Percentiles rank a stretch among this genome's conserved stretches.
Evolutionary conservation across 768 basidiomycete species (phyloP).

Genomic region (Leccinum disarticulatum): DNA sequence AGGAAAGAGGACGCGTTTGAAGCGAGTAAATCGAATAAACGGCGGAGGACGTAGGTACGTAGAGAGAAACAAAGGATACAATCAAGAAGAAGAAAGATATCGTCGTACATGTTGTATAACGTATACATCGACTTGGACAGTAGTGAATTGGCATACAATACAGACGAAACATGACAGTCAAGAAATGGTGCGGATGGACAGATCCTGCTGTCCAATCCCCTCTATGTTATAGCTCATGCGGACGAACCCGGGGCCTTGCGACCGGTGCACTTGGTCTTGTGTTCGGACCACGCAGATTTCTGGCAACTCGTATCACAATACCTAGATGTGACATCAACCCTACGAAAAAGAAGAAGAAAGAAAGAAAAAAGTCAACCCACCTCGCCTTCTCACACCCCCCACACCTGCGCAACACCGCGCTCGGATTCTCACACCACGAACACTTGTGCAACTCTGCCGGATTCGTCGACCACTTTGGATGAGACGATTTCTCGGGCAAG

Average conservation of each 20-base stretch:
- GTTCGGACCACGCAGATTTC: conserved; percentile 17
- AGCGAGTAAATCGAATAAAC: conserved; percentile 53
- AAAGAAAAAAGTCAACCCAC: conserved; percentile 18
- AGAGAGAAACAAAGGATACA: not conserved
- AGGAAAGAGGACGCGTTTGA: conserved; percentile 68
- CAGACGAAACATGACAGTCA: not conserved
- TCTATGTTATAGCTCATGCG: not conserved
- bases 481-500: conserved; percentile 32
- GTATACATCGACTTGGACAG: conserved; percentile 4
- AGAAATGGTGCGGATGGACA: conserved; percentile 1
- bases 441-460: conserved; percentile 56
- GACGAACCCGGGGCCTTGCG: conserved; percentile 1
- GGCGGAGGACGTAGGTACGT: conserved; percentile 32
- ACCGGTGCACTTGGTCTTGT: conserved; percentile 12
- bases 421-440: conserved; percentile 60
- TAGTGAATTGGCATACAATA: not conserved
- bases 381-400: conserved; percentile 42
- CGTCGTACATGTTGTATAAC: not conserved
- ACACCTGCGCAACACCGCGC: conserved; percentile 55
- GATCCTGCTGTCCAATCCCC: not conserved
- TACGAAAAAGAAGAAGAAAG: not conserved
- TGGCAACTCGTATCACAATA: conserved; percentile 20
- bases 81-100: not conserved
- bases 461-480: conserved; percentile 49
- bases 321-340: not conserved